A percentile compares a stretch with the other conserved stretches of the same genome.
Evolutionary conservation across 371 early-diverging fungal species (phyloP).

Genomic region (Apophysomyces sp.): DNA sequence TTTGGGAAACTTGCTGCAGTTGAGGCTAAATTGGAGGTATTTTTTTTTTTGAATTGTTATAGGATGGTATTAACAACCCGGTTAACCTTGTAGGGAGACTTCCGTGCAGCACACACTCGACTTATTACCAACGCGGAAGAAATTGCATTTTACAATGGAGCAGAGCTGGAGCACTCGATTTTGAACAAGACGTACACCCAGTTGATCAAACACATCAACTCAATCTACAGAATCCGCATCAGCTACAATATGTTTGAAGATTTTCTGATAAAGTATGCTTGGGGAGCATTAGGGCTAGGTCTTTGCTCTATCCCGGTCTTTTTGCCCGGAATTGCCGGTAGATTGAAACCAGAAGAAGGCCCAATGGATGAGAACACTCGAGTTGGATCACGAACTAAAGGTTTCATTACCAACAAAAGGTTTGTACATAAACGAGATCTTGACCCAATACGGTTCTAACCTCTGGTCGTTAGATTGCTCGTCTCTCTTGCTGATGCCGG

Average conservation of each 20-base stretch:
- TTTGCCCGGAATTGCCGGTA: slow-evolving; percentile 57
- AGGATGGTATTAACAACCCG: neutral
- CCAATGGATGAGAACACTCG: slow-evolving; percentile 39
- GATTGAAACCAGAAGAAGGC: slow-evolving; percentile 6
- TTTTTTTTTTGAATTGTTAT: neutral
- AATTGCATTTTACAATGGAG: slow-evolving; percentile 83
- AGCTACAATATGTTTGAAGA: slow-evolving; percentile 91
- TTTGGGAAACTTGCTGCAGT: slow-evolving; percentile 86
- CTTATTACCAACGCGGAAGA: slow-evolving; percentile 91
- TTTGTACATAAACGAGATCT: slow-evolving; percentile 15
- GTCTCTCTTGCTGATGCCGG: slow-evolving; percentile 87
- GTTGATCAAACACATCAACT: slow-evolving; percentile 80
- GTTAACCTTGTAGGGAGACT: slow-evolving; percentile 78
- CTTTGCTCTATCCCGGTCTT: slow-evolving; percentile 86
- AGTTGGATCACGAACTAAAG: slow-evolving; percentile 73
- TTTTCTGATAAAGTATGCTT: slow-evolving; percentile 83
- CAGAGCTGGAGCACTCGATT: slow-evolving; percentile 71
- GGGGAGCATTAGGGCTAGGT: slow-evolving; percentile 70
- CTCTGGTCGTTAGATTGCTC: slow-evolving; percentile 53
- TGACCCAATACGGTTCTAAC: neutral
- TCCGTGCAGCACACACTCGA: slow-evolving; percentile 81
- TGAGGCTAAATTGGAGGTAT: slow-evolving; percentile 79
- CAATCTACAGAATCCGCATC: slow-evolving; percentile 75
- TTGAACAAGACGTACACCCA: slow-evolving; percentile 67
- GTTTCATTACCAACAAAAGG: slow-evolving; percentile 91